Base-by-base conservation (phyloP, 352 stramenopile species). In the Phytophthora melonis region DNA sequence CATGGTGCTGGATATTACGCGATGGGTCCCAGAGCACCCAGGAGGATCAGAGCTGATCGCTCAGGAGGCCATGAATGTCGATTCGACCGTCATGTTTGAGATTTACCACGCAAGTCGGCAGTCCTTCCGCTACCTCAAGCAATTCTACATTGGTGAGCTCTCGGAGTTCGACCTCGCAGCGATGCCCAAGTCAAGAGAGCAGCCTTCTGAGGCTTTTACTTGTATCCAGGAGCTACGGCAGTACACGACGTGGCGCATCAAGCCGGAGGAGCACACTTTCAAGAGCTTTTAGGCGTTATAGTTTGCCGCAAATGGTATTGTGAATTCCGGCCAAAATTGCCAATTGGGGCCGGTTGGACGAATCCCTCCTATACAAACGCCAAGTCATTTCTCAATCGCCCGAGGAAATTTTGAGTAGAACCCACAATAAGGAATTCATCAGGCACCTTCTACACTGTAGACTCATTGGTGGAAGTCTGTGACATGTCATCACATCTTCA, bases 101-200 rank as follows among this genome's bases (percentile, higher is more conserved):
- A 95, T 97, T 39, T 97, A 97, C 68, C 92, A 98, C 77, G 89
- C 92, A 14, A 96, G 89, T 62, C 88, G 91, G n/a, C 89, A 97
- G 84, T 96, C 91, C 7, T 98, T 98, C 68, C 82, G 91, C 47
- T 98, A 97, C 71, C 78, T 98, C 41, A 94, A 96, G 71, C 90
- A 97, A 72, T 97, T 98, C 58, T 98, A 97, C 83, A 95, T 98
- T 41, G 92, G 92, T 21, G 91, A 97, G 58, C 80, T 98, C 34
- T 81, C 80, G 19, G 78, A 84, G 2, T 82, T 87, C 7, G 90
- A 97, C 58, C 64, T 87, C 21, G 55, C 34, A 16, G 52, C 79
- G 18, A 84, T 96, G 36, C 88, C 89, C 0, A 82, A 76, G 43
- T 78, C 87, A 23, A 60, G 58, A 21, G 79, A 86, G 53, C 72